Percentiles rank a stretch among this genome's conserved stretches.
Conservation (phyloP, 441 rosid genomes). For the Capsella rubella region DNA sequence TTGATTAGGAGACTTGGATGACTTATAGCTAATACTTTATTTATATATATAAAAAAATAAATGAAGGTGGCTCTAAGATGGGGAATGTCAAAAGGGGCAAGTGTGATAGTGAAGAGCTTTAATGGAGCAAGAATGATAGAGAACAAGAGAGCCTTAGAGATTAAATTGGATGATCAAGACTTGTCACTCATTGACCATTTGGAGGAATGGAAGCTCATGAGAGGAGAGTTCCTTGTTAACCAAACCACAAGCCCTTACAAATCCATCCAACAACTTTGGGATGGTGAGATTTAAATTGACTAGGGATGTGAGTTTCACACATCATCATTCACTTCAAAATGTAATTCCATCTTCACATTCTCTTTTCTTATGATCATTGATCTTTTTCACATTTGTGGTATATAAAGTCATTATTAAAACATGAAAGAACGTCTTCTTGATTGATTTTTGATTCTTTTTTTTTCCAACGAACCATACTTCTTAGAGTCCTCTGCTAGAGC, state of each 20-base stretch:
- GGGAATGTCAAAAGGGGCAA: constrained; percentile 84
- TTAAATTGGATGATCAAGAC: constrained; percentile 64
- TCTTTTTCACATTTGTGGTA: constrained; percentile 7
- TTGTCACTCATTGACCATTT: constrained; percentile 59
- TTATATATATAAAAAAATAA: neutral
- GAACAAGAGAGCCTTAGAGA: constrained; percentile 61
- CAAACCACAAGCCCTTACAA: constrained; percentile 78
- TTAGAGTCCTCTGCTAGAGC: neutral
- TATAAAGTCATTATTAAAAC: constrained; percentile 35
- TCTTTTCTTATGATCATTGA: constrained; percentile 18
- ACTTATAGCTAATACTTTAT: neutral
- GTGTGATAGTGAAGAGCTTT: constrained; percentile 84
- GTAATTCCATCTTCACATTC: constrained; percentile 30
- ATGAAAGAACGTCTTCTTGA: constrained; percentile 1
- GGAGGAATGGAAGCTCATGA: constrained; percentile 77
- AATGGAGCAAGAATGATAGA: constrained; percentile 63
- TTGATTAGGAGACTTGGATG: neutral
- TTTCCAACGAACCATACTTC: neutral
- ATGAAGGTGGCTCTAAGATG: constrained; percentile 76
- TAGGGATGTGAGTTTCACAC: neutral
- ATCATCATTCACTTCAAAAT: constrained; percentile 9
- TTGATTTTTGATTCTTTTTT: neutral
- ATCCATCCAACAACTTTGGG: constrained; percentile 78
- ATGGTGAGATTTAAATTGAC: constrained; percentile 59
- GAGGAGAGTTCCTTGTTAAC: constrained; percentile 78